phyloP scores from a whole-genome alignment of 306 rosid species.

The Pueraria montana region DNA sequence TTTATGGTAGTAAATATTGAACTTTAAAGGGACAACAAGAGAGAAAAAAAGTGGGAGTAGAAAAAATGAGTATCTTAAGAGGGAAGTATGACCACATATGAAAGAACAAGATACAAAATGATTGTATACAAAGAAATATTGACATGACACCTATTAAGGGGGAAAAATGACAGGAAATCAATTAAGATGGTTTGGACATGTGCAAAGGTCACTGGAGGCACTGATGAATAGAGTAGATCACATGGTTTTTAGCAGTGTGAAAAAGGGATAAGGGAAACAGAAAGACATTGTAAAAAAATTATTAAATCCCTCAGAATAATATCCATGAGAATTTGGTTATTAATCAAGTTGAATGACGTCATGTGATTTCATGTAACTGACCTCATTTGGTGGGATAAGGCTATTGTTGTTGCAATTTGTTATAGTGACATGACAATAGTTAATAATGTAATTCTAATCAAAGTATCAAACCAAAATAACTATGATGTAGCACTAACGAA shows the following conservation, averaged over 20 bases:
- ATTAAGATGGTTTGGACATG: background rate
- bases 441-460: conserved; percentile 11
- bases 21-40: background rate
- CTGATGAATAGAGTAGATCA: background rate
- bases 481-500: conserved; percentile 25
- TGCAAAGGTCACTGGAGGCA: background rate
- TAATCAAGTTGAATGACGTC: background rate
- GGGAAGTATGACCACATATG: background rate
- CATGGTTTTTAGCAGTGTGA: background rate
- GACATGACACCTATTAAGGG: background rate
- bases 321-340: background rate
- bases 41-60: background rate
- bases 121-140: background rate
- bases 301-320: background rate
- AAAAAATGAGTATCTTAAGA: background rate
- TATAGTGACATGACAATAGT: too few relatives aligned
- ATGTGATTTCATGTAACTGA: background rate
- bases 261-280: background rate
- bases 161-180: background rate
- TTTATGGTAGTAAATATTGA: background rate
- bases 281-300: background rate
- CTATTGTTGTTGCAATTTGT: background rate
- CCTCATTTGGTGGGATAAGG: background rate
- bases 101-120: too few relatives aligned
- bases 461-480: conserved; percentile 31